Base-by-base conservation (phyloP, 2,329 filamentous ascomycete species). In the Colletotrichum costaricense region DNA sequence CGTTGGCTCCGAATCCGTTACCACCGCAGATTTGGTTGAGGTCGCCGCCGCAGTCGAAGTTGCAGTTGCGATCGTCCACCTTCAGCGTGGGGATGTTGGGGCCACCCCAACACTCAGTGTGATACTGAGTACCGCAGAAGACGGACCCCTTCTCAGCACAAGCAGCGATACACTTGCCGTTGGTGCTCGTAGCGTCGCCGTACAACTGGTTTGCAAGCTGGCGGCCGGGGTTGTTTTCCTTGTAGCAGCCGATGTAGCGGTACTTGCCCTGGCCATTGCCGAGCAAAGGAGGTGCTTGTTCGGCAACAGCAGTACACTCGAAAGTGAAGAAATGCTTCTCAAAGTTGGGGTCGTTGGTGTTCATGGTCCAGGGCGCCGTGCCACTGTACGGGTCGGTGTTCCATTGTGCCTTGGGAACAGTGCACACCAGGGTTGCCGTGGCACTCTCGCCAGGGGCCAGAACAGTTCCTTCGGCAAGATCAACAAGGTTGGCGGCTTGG, bases 391-490 rank as follows among this genome's bases (percentile, higher is more conserved):
- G 78, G n/a, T 88, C 83, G 1, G 84, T 79, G 75, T 92, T 91
- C 83, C 89, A 88, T 74, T 91, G 89, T 0, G 84, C 82, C 77
- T 90, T 89, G 9, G 89, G 88, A 0, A 87, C 88, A 2, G 87
- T 84, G 76, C 90, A 91, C 72, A 86, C 88, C 8, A 92, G 78
- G 0, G 82, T 84, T 2, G 89, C 90, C 0, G 85, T 88, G 2
- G 84, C 84, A 59, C 83, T 89, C 75, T 89, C 77, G 0, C 88
- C 88, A 0, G 88, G 84, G 0, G 80, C 79, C 1, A 91, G 80
- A 1, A 82, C 80, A 0, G 86, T 88, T 3, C 90, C 90, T 76
- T 92, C 90, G 0, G 86, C 88, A 1, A 91, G 84, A 60, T 91
- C 89, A 9, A 90, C 83, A 22, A 87, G 84, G 77, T 91, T 92